Evolutionary conservation across 495 filamentous ascomycete genomes (phyloP), one percentile per base, ranked within the genome.

Genomic region (Aspergillus heteromorphus): DNA sequence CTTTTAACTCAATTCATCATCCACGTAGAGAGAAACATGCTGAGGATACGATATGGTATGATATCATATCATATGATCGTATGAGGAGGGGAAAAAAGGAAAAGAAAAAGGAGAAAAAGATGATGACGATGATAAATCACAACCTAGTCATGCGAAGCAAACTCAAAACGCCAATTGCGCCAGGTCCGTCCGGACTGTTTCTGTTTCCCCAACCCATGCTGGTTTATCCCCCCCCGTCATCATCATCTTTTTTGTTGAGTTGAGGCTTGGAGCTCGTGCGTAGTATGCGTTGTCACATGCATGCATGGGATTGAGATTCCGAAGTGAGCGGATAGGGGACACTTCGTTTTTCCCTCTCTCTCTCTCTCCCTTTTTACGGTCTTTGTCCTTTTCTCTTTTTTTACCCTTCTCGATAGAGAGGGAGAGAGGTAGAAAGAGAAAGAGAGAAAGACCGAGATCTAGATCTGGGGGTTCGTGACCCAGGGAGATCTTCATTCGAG

Each of bases 121-220:
- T 25, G 38, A 60, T 29, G 58, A 56, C 29, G 34, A 53, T 55
- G 50, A 50, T 54, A 52, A 60, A 50, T 41, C 27, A 34, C 57
- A 61, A 38, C 34, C 34, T 38, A 38, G 54, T 53, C 41, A 57
- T 61, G 62, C 57, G 59, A 65, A 56, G 56, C 54, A 62, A 45
- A 61, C 58, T 56, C 59, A 64, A 40, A 71, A 68, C 60, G 59
- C 65, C 62, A 49, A 60, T 56, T 63, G 62, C 62, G 65, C 65
- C 62, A 50, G 57, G 56, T 60, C 59, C 51, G 51, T 27, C 23
- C 23, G 23, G 23, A 27, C 40, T 43, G n/a, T n/a, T n/a, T n/a
- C n/a, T n/a, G 64, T 64, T 62, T 65, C 52, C 57, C 57, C 47
- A 63, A 62, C 54, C 59, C 60, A 68, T 64, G 49, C 66, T 59